Evolutionary conservation across 2,329 filamentous ascomycete species (phyloP), one percentile per base, ranked within the genome.

Genomic region (Aspergillus cejpii): DNA sequence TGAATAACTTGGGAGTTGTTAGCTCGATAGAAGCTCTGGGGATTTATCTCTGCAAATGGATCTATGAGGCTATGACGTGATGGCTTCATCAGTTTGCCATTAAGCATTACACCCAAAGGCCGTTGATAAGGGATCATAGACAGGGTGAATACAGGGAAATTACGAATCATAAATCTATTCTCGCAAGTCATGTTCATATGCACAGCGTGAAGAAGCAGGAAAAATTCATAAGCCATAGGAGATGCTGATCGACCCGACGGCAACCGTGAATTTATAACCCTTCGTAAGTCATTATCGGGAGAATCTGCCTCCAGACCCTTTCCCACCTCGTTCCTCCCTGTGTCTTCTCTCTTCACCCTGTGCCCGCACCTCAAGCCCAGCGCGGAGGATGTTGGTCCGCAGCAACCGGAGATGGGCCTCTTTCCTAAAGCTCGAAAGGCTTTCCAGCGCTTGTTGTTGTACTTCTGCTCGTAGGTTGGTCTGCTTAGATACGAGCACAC

Each of bases 381-480:
- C 84, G 21, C 83, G 78, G 3, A 83, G 65, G 48, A 94, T 78
- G 54, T 85, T 88, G 59, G 95, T 82, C 37, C 85, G 80, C 41
- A 90, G 75, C 41, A 97, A 74, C 34, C 87, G 81, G 54, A 94
- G 76, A 41, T 86, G 76, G 5, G 90, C 80, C 50, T 87, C 84
- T 39, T 79, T 77, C 58, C 90, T 83, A 58, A 92, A 92, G 21
- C 78, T 75, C 43, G 78, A 77, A 2, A 88, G 80, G 46, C 81
- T 80, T 15, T 79, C 72, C 17, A 94, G 71, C 0, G 84, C 81
- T 5, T 82, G 75, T 20, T 73, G 70, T 62, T 96, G 89, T 58
- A 94, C 81, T 38, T 79, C 74, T 10, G 75, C 73, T 27, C 91
- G 80, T 2, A 80, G 69, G 47, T 91, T 78, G 8, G 74, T 76